Evolutionary conservation across 163 green algal species (phyloP), one percentile per base, ranked within the genome.

Genomic region (Prototheca cutis): DNA sequence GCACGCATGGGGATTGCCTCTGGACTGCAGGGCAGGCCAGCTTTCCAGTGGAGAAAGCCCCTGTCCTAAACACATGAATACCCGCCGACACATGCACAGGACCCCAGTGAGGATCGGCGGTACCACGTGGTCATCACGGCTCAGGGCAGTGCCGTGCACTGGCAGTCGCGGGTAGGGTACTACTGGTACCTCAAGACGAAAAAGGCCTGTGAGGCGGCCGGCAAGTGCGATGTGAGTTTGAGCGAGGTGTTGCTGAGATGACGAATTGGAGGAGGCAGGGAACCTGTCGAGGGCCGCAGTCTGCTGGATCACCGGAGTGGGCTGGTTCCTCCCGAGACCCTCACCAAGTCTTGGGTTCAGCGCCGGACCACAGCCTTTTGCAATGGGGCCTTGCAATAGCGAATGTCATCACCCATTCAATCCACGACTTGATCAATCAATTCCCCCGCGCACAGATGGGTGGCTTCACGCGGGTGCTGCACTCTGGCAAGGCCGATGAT

Each of bases 401-500:
- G n/a, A n/a, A n/a, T n/a, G n/a, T n/a, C n/a, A n/a, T n/a, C n/a
- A n/a, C n/a, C n/a, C n/a, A n/a, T n/a, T n/a, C n/a, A n/a, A n/a
- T n/a, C n/a, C n/a, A n/a, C n/a, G n/a, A n/a, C n/a, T n/a, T n/a
- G n/a, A n/a, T n/a, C n/a, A n/a, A n/a, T n/a, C 19, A 13, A 53
- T 1, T 34, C 40, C 29, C 36, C 23, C 40, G 40, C 4, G 55
- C 48, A 28, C 64, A 77, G 31, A 78, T 78, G 85, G 85, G 84
- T 19, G 84, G 80, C 31, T 95, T 90, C 71, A 95, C 88, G 2
- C 77, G 88, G 4, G 68, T 95, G 53, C 80, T 95, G 67, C 88
- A 96, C 80, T 86, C 75, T 17, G 89, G 89, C 4, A 13, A 72
- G n/a, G 27, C 74, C 2, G 88, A 96, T 57, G 85, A 95, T 36